These are phyloP conservation scores for Ogataea pilisensis DNA, from an alignment of 805 yeast genomes.

Conservation along the genomic window DNA sequence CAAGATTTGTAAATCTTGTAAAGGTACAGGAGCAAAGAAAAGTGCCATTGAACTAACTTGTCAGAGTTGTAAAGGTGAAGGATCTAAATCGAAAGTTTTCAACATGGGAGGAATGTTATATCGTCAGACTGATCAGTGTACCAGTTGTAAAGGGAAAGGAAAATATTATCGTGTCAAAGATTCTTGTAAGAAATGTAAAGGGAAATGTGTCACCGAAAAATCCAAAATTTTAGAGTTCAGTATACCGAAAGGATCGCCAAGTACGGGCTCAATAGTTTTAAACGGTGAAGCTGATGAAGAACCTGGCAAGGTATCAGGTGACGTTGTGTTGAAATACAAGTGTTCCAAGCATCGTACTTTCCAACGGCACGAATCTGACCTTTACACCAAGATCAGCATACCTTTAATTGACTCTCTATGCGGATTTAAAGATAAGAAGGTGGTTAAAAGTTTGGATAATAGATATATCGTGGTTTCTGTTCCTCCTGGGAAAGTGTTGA, in stretches of 20 bases:
- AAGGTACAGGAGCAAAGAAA: slow-evolving; percentile 71
- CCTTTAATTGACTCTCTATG: slow-evolving; percentile 79
- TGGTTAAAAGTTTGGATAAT: slow-evolving; percentile 75
- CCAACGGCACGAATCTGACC: slow-evolving; percentile 49
- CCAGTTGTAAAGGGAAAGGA: slow-evolving; percentile 70
- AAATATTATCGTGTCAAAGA: slow-evolving; percentile 57
- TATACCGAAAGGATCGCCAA: slow-evolving; percentile 65
- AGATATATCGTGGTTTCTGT: slow-evolving; percentile 61
- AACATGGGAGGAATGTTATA: slow-evolving; percentile 74
- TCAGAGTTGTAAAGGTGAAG: slow-evolving; percentile 68
- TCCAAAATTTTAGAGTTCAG: slow-evolving; percentile 72
- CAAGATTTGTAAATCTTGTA: slow-evolving; percentile 66
- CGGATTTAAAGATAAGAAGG: slow-evolving; percentile 63
- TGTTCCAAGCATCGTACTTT: slow-evolving; percentile 47
- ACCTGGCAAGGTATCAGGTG: slow-evolving; percentile 72
- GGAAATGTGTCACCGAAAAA: slow-evolving; percentile 57
- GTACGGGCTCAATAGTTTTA: slow-evolving; percentile 57
- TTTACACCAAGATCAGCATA: slow-evolving; percentile 55
- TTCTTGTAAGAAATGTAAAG: slow-evolving; percentile 72
- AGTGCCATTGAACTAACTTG: slow-evolving; percentile 55
- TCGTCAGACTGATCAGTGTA: slow-evolving; percentile 57
- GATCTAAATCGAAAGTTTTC: slow-evolving; percentile 53
- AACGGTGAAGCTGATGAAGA: slow-evolving; percentile 74
- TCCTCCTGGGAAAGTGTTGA: slow-evolving; percentile 75
- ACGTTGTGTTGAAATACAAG: slow-evolving; percentile 60